Conservation (phyloP, 83 land plant genomes). For the Diphasiastrum complanatum region DNA sequence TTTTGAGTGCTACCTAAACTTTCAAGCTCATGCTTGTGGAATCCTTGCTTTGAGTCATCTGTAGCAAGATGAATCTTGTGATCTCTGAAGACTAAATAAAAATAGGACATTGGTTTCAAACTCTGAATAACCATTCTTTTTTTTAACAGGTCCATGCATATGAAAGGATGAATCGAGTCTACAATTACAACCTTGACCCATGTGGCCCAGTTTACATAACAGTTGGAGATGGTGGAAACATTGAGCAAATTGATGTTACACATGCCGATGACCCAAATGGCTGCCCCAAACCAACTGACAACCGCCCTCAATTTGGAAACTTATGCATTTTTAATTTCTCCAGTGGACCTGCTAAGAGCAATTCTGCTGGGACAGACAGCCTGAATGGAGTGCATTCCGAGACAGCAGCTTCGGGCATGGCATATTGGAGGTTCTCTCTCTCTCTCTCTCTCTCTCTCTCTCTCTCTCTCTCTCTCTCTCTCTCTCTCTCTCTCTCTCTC, state of each 20-base stretch:
- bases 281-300: conserved; percentile 28
- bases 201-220: conserved; percentile 37
- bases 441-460: too few relatives aligned
- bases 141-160: conserved; percentile 35
- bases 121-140: too few relatives aligned
- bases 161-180: conserved; percentile 37
- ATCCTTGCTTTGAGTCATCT: too few relatives aligned
- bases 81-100: too few relatives aligned
- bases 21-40: too few relatives aligned
- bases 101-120: too few relatives aligned
- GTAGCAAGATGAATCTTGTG: too few relatives aligned
- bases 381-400: conserved; percentile 44
- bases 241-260: conserved; percentile 22
- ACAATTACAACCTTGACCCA: conserved; percentile 28
- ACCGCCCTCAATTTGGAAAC: conserved; percentile 14
- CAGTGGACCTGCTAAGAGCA: conserved; percentile 31
- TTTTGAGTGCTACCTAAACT: too few relatives aligned
- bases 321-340: conserved; percentile 22
- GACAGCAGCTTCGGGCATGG: conserved; percentile 43
- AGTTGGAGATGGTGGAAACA: conserved; percentile 39
- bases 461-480: too few relatives aligned
- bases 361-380: conserved; percentile 35
- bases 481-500: too few relatives aligned
- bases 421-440: conserved; percentile 27
- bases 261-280: conserved; percentile 34